Percentiles rank a stretch among this genome's conserved stretches.
Evolutionary conservation across 441 rosid species (phyloP).

Genomic region (Erodium trifolium): DNA sequence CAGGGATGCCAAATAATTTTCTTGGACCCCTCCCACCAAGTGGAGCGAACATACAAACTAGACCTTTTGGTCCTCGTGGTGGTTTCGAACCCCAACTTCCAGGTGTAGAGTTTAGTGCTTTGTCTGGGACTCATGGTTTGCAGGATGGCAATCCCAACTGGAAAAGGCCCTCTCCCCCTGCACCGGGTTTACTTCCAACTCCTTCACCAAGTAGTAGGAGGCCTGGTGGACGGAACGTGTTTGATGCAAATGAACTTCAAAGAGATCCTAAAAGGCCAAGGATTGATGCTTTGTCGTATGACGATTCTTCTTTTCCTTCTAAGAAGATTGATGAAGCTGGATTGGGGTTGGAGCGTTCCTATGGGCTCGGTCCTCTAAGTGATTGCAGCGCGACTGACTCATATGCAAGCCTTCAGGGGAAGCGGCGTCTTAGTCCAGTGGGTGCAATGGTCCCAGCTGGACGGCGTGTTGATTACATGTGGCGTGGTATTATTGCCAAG

Average conservation of each 20-base stretch:
- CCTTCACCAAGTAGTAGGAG: slow-evolving; percentile 52
- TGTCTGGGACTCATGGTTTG: no score
- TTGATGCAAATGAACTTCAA: slow-evolving; percentile 48
- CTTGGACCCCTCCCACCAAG: slow-evolving; percentile 33
- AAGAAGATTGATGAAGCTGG: slow-evolving; percentile 47
- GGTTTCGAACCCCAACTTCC: slow-evolving; percentile 40
- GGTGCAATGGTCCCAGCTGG: slow-evolving; percentile 25
- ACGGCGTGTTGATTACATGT: slow-evolving; percentile 46
- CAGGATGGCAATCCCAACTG: no score
- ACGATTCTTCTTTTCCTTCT: slow-evolving; percentile 40
- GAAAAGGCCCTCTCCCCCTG: no score
- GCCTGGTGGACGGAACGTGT: slow-evolving; percentile 68
- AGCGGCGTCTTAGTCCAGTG: slow-evolving; percentile 39
- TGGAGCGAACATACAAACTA: slow-evolving; percentile 32
- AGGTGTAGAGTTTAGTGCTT: slow-evolving; percentile 28
- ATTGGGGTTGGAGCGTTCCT: slow-evolving; percentile 34
- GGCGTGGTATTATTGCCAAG: slow-evolving; percentile 73
- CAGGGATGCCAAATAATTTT: slow-evolving; percentile 22
- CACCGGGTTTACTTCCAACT: slow-evolving; percentile 49
- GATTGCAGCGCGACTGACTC: slow-evolving; percentile 28
- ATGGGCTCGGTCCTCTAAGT: slow-evolving; percentile 34
- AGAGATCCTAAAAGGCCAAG: slow-evolving; percentile 64
- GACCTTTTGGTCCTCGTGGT: slow-evolving; percentile 45
- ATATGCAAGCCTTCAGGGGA: slow-evolving; percentile 32
- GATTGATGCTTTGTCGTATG: slow-evolving; percentile 37